Conservation (phyloP, 768 basidiomycete species). For the Rhizopogon roseolus region DNA sequence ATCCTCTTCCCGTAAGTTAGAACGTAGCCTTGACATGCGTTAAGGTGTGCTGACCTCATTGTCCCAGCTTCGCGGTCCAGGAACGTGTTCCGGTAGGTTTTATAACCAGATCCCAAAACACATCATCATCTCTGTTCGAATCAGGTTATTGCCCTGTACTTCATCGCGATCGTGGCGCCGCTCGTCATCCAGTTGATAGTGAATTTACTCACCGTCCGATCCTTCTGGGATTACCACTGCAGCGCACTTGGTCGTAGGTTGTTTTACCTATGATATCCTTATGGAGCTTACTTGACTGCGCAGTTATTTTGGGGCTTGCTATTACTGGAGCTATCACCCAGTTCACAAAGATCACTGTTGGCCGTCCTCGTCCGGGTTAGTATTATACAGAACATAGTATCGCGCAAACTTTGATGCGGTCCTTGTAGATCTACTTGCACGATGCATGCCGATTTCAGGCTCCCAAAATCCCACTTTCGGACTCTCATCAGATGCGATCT, state of each 20-base stretch:
- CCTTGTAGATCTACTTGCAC: constrained; percentile 24
- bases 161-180: constrained; percentile 62
- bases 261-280: constrained; percentile 23
- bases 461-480: constrained; percentile 67
- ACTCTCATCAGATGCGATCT: constrained; percentile 70
- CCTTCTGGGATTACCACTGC: constrained; percentile 87
- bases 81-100: constrained; percentile 72
- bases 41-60: constrained; percentile 3
- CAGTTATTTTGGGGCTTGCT: constrained; percentile 69
- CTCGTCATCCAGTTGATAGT: constrained; percentile 63
- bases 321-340: constrained; percentile 83
- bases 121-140: constrained; percentile 3
- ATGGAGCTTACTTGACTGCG: neutral
- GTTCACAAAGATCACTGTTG: constrained; percentile 81
- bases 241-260: constrained; percentile 42
- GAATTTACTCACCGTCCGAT: constrained; percentile 69
- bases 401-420: neutral
- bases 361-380: constrained; percentile 82
- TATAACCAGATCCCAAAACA: neutral
- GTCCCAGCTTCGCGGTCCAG: constrained; percentile 56
- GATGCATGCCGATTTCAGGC: constrained; percentile 63
- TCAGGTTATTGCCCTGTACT: constrained; percentile 44
- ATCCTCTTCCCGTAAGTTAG: constrained; percentile 22
- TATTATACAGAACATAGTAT: neutral
- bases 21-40: neutral